These are phyloP conservation scores for Cordyceps javanica DNA, from an alignment of 2,329 filamentous ascomycete genomes.

Conservation along the genomic window DNA sequence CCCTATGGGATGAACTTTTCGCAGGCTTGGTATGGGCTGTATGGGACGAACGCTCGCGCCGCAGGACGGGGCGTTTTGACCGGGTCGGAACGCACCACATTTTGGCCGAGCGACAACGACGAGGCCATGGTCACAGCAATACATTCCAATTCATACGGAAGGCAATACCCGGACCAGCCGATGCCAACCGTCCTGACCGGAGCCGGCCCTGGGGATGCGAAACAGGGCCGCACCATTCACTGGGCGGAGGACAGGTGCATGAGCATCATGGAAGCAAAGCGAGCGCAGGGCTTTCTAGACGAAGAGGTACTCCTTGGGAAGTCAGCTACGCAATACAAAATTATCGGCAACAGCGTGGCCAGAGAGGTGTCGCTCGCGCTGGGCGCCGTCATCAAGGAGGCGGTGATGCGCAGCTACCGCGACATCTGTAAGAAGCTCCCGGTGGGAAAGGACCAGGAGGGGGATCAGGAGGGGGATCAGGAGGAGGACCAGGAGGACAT, in stretches of 20 bases:
- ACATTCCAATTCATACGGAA: conserved; percentile 42
- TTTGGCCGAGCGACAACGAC: conserved; percentile 30
- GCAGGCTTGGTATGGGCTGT: conserved; percentile 35
- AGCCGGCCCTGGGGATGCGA: conserved; percentile 44
- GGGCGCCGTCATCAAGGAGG: conserved; percentile 57
- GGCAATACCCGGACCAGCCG: conserved; percentile 45
- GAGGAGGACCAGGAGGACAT: background rate
- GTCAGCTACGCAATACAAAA: conserved; percentile 50
- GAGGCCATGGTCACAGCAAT: conserved; percentile 26
- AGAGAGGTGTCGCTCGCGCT: conserved; percentile 60
- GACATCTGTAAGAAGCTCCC: background rate
- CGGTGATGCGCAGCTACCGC: conserved; percentile 29
- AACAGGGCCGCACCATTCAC: conserved; percentile 52
- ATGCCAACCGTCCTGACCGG: conserved; percentile 59
- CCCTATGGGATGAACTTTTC: conserved; percentile 50
- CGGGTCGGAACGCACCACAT: conserved; percentile 32
- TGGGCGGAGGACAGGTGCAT: conserved; percentile 58
- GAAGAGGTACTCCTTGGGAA: conserved; percentile 62
- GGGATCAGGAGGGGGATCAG: background rate
- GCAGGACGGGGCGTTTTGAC: conserved; percentile 27
- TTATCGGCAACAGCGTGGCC: conserved; percentile 73
- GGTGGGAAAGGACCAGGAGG: background rate
- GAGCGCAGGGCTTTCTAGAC: conserved; percentile 66
- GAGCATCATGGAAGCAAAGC: conserved; percentile 59
- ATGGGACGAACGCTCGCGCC: conserved; percentile 13